A percentile compares a stretch with the other conserved stretches of the same genome.
These are phyloP conservation scores for Xylaria sp. DNA, from an alignment of 2,329 filamentous ascomycete genomes.

Conservation along the genomic window DNA sequence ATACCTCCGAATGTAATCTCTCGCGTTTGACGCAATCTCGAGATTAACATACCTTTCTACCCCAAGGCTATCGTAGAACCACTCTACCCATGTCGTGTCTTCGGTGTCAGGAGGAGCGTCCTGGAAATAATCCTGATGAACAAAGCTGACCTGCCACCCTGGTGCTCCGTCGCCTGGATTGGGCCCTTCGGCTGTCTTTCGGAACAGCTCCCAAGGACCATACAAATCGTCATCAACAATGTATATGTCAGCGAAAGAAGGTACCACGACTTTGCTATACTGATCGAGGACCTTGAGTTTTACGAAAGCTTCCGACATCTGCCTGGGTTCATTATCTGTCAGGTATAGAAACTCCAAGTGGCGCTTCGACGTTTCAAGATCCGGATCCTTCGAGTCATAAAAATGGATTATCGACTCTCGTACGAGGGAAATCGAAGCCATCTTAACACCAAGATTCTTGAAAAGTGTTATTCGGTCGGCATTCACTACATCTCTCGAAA, in stretches of 20 bases:
- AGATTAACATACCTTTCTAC: constrained; percentile 11
- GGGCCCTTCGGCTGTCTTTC: constrained; percentile 1
- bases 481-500: constrained; percentile 25
- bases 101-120: not conserved
- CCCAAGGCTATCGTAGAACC: constrained; percentile 18
- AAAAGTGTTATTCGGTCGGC: not conserved
- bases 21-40: not conserved
- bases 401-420: constrained; percentile 29
- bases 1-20: constrained; percentile 28
- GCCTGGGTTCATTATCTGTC: constrained; percentile 10
- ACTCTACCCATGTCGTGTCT: constrained; percentile 20
- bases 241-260: constrained; percentile 12
- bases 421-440: not conserved
- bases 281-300: constrained; percentile 5
- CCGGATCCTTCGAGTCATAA: constrained; percentile 19
- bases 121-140: constrained; percentile 27
- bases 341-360: constrained; percentile 41
- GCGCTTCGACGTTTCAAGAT: constrained; percentile 21
- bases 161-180: constrained; percentile 29
- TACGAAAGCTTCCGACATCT: not conserved
- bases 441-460: constrained; percentile 12
- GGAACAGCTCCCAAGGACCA: constrained; percentile 35
- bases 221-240: constrained; percentile 32
- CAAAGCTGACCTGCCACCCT: constrained; percentile 19
- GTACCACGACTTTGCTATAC: not conserved